A percentile compares a stretch with the other conserved stretches of the same genome.
Conservation (phyloP, 2,329 filamentous ascomycete species). For the Fusarium guadeloupense region DNA sequence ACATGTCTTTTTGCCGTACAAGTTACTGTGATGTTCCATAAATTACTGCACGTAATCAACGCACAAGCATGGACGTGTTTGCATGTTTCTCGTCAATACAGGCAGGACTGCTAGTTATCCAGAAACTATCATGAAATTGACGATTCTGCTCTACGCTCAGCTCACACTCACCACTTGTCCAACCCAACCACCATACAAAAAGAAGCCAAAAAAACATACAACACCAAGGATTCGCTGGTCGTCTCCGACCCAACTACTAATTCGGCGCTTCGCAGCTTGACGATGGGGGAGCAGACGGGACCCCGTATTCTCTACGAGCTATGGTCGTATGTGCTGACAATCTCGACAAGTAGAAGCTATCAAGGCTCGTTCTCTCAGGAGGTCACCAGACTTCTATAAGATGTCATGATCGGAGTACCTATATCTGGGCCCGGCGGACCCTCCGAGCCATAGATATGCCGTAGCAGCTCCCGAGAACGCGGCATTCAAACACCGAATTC, state of each 20-base stretch:
- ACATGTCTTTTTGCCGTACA: constrained; percentile 44
- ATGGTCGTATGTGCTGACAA: constrained; percentile 29
- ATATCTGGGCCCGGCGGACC: not conserved
- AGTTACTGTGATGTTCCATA: constrained; percentile 3
- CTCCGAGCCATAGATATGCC: constrained; percentile 2
- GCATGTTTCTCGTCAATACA: too few relatives aligned
- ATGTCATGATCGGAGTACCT: not conserved
- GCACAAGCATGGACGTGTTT: too few relatives aligned
- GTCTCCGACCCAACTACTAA: constrained; percentile 33
- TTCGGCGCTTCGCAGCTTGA: constrained; percentile 29
- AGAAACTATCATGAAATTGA: too few relatives aligned
- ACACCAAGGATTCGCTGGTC: constrained; percentile 31
- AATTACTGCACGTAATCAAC: too few relatives aligned
- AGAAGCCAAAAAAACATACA: constrained; percentile 23
- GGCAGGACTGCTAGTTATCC: too few relatives aligned
- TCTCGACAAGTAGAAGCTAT: not conserved
- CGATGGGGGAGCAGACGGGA: constrained; percentile 31
- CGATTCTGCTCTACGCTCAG: too few relatives aligned
- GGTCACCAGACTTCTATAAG: not conserved
- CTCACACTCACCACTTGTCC: too few relatives aligned
- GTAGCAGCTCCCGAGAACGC: not conserved
- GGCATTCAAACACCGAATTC: constrained; percentile 2
- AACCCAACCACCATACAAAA: not conserved
- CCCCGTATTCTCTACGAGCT: constrained; percentile 27
- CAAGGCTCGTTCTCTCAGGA: not conserved